Evolutionary conservation across 2,329 filamentous ascomycete species (phyloP), one percentile per base, ranked within the genome.

Genomic region (Alternaria postmessia): DNA sequence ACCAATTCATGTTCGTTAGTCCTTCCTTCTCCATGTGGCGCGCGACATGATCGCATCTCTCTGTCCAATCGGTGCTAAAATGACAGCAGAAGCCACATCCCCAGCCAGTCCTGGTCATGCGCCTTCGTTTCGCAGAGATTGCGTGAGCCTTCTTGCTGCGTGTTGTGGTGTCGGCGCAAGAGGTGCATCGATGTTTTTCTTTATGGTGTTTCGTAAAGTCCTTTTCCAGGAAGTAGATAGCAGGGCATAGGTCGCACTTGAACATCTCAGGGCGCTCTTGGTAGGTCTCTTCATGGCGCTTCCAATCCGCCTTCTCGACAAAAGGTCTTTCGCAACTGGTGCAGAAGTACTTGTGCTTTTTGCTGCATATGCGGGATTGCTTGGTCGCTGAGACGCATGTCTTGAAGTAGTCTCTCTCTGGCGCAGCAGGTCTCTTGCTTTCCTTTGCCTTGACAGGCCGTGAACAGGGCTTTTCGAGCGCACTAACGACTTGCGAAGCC

Each of bases 71-170:
- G 11, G 82, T 82, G 57, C 88, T 85, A 58, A 89, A 83, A 7
- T 86, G 87, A 6, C 83, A 86, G 67, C 88, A 90, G 73, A 90
- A 89, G 7, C 88, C 88, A 61, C 88, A 90, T 2, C 87, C 88
- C 86, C 88, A 90, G 39, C 87, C 86, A 71, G 85, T 88, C 59
- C 86, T 82, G 5, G 57, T 38, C 24, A 41, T 60, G 0, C 71
- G 68, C 1, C 48, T 32, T 7, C 57, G 60, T 44, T 60, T 67
- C 5, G 72, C 68, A 73, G 87, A 85, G 49, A 82, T 82, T 1
- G 66, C 64, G 28, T 76, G 73, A 1, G 59, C 52, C 59, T 84
- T 84, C 64, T 87, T 84, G 20, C 85, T 85, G 56, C 86, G 88
- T 36, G 46, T 62, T 1, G 32, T 61, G 24, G 47, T 58, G 9